Evolutionary conservation across 352 stramenopile species (phyloP).

Genomic region (Pythium brachiatum): DNA sequence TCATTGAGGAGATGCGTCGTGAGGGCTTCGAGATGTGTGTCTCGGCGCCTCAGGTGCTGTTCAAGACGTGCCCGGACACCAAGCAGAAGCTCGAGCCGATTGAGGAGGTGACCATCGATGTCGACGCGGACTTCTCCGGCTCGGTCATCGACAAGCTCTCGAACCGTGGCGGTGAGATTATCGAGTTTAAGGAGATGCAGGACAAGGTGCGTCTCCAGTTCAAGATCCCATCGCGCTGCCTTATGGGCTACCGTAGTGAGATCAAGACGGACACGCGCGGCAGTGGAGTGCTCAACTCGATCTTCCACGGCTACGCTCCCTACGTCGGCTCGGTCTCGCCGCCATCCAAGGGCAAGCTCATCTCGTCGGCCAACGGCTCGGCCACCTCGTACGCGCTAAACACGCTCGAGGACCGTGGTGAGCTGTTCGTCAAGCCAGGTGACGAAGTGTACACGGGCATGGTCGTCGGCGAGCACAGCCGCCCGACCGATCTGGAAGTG

Average conservation of each 20-base stretch:
- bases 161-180: conserved; percentile 91
- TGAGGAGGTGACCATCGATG: conserved; percentile 95
- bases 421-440: conserved; percentile 95
- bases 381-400: conserved; percentile 92
- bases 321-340: conserved; percentile 67
- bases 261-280: conserved; percentile 95
- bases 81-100: conserved; percentile 88
- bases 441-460: conserved; percentile 97
- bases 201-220: conserved; percentile 95
- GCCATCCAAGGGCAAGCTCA: conserved; percentile 84
- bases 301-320: conserved; percentile 95
- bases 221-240: conserved; percentile 93
- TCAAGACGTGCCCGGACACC: conserved; percentile 82
- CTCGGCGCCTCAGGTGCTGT: conserved; percentile 95
- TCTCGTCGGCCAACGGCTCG: conserved; percentile 65
- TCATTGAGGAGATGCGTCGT: conserved; percentile 98
- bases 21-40: conserved; percentile 99
- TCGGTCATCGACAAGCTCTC: conserved; percentile 97
- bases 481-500: conserved; percentile 95
- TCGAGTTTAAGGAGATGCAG: conserved; percentile 91
- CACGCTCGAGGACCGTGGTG: conserved; percentile 90
- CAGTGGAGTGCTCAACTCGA: conserved; percentile 96
- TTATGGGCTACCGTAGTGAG: conserved; percentile 96
- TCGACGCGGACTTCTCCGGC: conserved; percentile 95
- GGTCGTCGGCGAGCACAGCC: conserved; percentile 97